Evolutionary conservation across 768 basidiomycete genomes (phyloP).

Genomic region (Rhodotorula paludigena): DNA sequence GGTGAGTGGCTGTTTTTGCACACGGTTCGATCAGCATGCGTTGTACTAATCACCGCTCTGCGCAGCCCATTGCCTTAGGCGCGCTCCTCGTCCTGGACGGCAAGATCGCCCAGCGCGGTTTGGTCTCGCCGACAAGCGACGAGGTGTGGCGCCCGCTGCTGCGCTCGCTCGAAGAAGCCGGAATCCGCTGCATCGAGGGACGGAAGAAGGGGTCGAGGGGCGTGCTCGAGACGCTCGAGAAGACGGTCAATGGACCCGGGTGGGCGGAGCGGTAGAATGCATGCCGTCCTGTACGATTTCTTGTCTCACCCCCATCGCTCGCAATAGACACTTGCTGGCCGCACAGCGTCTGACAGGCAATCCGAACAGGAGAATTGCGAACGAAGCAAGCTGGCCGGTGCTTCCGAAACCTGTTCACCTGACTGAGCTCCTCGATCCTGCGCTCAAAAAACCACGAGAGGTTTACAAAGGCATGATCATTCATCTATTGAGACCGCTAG

Average conservation of each 20-base stretch:
- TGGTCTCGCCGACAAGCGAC: conserved; percentile 57
- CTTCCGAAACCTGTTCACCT: too few species aligned
- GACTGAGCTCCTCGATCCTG: too few species aligned
- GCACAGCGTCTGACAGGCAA: too few species aligned
- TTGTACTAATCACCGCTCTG: not conserved
- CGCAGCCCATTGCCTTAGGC: conserved; percentile 74
- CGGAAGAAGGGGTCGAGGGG: conserved; percentile 38
- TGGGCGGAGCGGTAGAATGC: not conserved
- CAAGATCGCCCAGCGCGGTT: conserved; percentile 45
- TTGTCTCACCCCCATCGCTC: too few species aligned
- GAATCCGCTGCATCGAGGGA: conserved; percentile 45
- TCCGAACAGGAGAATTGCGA: too few species aligned
- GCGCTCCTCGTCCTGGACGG: conserved; percentile 68
- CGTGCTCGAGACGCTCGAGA: conserved; percentile 22
- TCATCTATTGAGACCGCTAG: too few species aligned
- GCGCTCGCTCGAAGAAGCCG: conserved; percentile 55
- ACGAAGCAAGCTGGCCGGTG: too few species aligned
- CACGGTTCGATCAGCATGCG: too few species aligned
- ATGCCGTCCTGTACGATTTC: too few species aligned
- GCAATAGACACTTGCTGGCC: too few species aligned
- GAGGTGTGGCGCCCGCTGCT: conserved; percentile 64
- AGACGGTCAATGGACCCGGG: not conserved
- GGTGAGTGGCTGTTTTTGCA: conserved; percentile 8
- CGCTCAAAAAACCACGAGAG: too few species aligned
- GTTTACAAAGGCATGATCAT: too few species aligned